phyloP scores from a whole-genome alignment of 2,329 filamentous ascomycete species.

The Elsinoe necatrix region DNA sequence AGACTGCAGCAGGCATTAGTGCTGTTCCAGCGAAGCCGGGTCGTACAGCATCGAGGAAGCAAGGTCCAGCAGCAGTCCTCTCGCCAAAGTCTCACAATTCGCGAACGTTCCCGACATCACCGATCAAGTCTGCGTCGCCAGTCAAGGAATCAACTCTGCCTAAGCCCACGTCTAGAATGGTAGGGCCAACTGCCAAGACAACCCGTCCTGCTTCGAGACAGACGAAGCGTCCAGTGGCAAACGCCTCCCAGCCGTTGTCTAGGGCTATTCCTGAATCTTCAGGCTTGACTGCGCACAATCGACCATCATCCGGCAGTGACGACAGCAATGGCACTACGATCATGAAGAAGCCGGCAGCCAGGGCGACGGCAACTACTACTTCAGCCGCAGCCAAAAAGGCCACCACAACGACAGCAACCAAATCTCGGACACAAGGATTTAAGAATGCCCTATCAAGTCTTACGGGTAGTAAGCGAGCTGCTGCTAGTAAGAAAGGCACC shows the following conservation, averaged over 20 bases:
- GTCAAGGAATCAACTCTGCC: constrained; percentile 53
- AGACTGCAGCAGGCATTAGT: constrained; percentile 31
- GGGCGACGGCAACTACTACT: constrained; percentile 20
- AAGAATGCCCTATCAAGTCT: constrained; percentile 46
- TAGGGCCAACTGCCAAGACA: constrained; percentile 38
- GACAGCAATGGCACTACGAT: constrained; percentile 58
- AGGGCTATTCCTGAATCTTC: constrained; percentile 18
- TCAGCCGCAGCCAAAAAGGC: constrained; percentile 18
- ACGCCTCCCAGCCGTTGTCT: constrained; percentile 24
- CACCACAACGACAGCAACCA: constrained; percentile 12
- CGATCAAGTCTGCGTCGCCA: constrained; percentile 38
- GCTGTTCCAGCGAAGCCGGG: constrained; percentile 27
- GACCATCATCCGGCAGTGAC: constrained; percentile 39
- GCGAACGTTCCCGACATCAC: constrained; percentile 54
- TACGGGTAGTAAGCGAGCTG: constrained; percentile 36
- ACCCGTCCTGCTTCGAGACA: constrained; percentile 54
- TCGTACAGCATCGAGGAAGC: constrained; percentile 28
- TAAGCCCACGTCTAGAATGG: constrained; percentile 38
- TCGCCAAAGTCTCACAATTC: constrained; percentile 80
- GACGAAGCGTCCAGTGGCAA: constrained; percentile 39
- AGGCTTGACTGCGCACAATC: constrained; percentile 19
- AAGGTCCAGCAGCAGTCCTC: constrained; percentile 49
- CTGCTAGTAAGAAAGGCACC: constrained; percentile 37
- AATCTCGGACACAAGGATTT: constrained; percentile 41
- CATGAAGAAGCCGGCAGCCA: constrained; percentile 42